These are phyloP conservation scores for Aspergillus bertholletiae DNA, from an alignment of 495 filamentous ascomycete genomes.

Conservation along the genomic window DNA sequence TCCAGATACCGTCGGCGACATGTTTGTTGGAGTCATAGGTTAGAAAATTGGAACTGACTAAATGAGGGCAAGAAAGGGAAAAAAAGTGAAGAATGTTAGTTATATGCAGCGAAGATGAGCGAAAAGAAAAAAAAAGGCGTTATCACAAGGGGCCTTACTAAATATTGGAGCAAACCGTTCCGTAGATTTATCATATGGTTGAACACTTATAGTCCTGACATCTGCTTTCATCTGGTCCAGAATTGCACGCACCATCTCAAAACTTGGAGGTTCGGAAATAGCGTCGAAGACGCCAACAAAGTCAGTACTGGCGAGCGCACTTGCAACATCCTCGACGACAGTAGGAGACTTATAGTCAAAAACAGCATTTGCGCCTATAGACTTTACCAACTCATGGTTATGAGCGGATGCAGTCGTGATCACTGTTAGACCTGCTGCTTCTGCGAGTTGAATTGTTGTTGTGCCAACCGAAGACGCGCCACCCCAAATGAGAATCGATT, in stretches of 20 bases:
- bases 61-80: no score
- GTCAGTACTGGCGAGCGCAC: background rate
- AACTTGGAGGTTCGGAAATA: conserved; percentile 3
- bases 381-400: conserved; percentile 48
- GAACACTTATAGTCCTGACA: no score
- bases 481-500: conserved; percentile 57
- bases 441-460: conserved; percentile 55
- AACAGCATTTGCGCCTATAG: conserved; percentile 47
- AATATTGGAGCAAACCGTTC: no score
- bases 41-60: no score
- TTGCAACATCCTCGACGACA: conserved; percentile 24
- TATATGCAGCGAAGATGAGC: no score
- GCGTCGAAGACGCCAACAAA: conserved; percentile 17
- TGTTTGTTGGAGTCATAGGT: no score
- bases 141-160: no score
- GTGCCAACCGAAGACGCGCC: conserved; percentile 54
- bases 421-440: conserved; percentile 51
- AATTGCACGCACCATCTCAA: background rate
- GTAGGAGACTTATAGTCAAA: conserved; percentile 51
- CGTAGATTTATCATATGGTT: no score
- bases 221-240: no score
- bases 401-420: conserved; percentile 45
- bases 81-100: no score
- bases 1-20: no score
- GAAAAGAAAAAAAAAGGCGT: no score